These are phyloP conservation scores for Hirschfeldia incana DNA, from an alignment of 345 rosid genomes.

Conservation along the genomic window DNA sequence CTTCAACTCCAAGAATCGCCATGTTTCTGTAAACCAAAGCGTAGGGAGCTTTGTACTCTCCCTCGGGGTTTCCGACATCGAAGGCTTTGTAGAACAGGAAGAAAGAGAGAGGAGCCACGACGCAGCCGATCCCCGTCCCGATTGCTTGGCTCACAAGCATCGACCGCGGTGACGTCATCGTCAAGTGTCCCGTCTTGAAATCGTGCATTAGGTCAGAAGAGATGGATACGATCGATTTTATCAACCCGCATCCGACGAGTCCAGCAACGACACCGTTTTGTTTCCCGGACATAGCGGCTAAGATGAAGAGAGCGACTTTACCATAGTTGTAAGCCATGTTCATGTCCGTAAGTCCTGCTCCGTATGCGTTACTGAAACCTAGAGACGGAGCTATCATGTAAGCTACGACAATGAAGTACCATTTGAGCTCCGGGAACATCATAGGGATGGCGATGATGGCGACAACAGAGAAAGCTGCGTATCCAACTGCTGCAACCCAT, in stretches of 20 bases:
- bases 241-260: constrained; percentile 53
- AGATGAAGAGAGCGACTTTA: constrained; percentile 50
- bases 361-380: constrained; percentile 57
- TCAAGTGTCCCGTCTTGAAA: constrained; percentile 56
- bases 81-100: constrained; percentile 52
- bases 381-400: constrained; percentile 51
- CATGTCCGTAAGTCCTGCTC: constrained; percentile 60
- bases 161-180: constrained; percentile 48
- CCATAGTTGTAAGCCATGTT: constrained; percentile 59
- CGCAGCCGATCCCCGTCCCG: constrained; percentile 54
- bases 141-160: constrained; percentile 63
- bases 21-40: constrained; percentile 50
- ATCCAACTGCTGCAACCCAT: constrained; percentile 50
- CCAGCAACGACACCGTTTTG: constrained; percentile 54
- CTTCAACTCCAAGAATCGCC: constrained; percentile 56
- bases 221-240: constrained; percentile 50
- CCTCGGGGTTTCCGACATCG: constrained; percentile 44
- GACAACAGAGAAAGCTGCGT: constrained; percentile 42
- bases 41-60: constrained; percentile 50
- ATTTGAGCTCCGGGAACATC: constrained; percentile 52
- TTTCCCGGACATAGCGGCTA: constrained; percentile 55
- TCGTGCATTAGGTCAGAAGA: constrained; percentile 59
- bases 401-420: constrained; percentile 51
- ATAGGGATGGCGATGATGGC: constrained; percentile 45
- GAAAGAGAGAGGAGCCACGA: constrained; percentile 51